These are phyloP conservation scores for Curvularia lunata DNA, from an alignment of 2,329 filamentous ascomycete species.

Conservation along the genomic window DNA sequence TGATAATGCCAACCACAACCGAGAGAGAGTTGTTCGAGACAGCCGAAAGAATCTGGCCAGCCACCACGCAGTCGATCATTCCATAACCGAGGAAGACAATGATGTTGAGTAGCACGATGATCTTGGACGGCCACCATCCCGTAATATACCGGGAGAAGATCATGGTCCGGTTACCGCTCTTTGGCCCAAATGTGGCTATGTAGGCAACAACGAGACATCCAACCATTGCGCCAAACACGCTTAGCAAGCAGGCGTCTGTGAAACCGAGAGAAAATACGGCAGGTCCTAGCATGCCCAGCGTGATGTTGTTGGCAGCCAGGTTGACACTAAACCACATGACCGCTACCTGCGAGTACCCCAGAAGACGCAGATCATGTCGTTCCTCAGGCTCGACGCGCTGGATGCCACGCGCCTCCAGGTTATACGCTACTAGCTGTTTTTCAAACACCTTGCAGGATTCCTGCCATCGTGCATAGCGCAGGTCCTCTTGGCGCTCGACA, in stretches of 20 bases:
- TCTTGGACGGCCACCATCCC: constrained; percentile 70
- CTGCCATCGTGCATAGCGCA: constrained; percentile 22
- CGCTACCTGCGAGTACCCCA: constrained; percentile 63
- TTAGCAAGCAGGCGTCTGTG: constrained; percentile 61
- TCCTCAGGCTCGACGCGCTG: constrained; percentile 63
- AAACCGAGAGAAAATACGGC: constrained; percentile 65
- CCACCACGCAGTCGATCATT: constrained; percentile 69
- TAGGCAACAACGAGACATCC: constrained; percentile 64
- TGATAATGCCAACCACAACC: constrained; percentile 70
- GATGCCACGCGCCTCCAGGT: constrained; percentile 66
- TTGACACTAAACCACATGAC: constrained; percentile 69
- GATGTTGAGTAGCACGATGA: constrained; percentile 68
- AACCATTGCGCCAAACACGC: constrained; percentile 63
- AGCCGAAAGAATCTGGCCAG: constrained; percentile 71
- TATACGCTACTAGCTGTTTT: constrained; percentile 56
- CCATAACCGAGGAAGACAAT: constrained; percentile 68
- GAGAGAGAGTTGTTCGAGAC: constrained; percentile 66
- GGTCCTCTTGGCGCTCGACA: background rate
- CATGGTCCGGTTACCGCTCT: constrained; percentile 67
- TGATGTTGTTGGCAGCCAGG: constrained; percentile 68
- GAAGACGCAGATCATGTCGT: constrained; percentile 58
- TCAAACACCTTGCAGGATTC: constrained; percentile 46
- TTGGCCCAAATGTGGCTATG: constrained; percentile 67
- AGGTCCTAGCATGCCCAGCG: constrained; percentile 68
- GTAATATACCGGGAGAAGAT: constrained; percentile 64